Base-by-base conservation (phyloP, 2,329 filamentous ascomycete genomes). In the Monosporascus sp. region DNA sequence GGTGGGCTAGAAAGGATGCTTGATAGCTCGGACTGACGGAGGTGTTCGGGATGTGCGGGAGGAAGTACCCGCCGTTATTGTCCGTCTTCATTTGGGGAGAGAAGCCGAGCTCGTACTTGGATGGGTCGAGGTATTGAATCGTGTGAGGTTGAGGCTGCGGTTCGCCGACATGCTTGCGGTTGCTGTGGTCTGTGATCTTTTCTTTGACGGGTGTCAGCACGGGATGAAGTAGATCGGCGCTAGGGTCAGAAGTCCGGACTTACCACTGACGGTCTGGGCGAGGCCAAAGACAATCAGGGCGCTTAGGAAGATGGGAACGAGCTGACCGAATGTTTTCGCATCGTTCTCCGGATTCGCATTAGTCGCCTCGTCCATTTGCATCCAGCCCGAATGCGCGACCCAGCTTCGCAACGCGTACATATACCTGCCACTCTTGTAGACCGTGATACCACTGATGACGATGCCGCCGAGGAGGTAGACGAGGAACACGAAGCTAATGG, bases 271-370 rank as follows among this genome's bases (percentile, higher is more conserved):
- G 22, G 63, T 61, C 50, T 69, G 66, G 26, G 59, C 27, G 27
- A 69, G 64, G 37, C 62, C 65, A 40, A 71, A 71, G 3, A 71
- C 8, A 22, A 66, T 63, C 55, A 68, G 38, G n/a, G 52, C 57
- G 4, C 59, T 67, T 16, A 66, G 60, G 14, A 67, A 60, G n/a
- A 71, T 67, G 37, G 68, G 68, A 9, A 71, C 66, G 9, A 70
- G 60, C 57, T 72, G 69, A 2, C 68, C 68, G 35, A 71, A 72
- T 11, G 61, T 65, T 14, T 63, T 63, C 0, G 63, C 58, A 46
- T 70, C 68, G 41, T 69, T 63, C 52, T 72, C 69, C 1, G 63
- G 59, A 52, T 64, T 68, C 37, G 47, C 16, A 19, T 55, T 52
- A 11, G 31, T 35, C 11, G 14, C 9, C n/a, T 56, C 50, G 7